Evolutionary conservation across 495 filamentous ascomycete species (phyloP), one percentile per base, ranked within the genome.

Genomic region (Aspergillus taichungensis): DNA sequence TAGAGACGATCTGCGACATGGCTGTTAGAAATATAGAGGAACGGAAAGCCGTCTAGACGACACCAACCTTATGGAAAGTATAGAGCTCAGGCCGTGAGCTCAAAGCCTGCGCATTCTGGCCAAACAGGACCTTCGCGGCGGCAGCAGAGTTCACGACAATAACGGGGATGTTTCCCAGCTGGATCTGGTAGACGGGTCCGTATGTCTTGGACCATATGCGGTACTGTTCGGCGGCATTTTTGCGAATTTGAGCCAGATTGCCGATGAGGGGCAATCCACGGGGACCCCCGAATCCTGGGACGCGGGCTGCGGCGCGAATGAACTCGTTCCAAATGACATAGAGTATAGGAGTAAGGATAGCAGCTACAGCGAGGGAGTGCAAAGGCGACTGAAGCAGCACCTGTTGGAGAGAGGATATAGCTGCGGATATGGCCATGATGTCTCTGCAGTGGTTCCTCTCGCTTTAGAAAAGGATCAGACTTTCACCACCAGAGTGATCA

Each of bases 131-230:
- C 52, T 76, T 80, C 6, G 77, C 79, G 4, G 75, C 55, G 1
- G 71, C 69, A 3, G 76, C 73, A 28, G 71, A 75, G 51, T 82
- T 81, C 5, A 82, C 76, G 8, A 85, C 72, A 0, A 85, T 64
- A 5, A 83, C 68, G 0, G 73, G 73, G 14, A 76, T 69, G 54
- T 80, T 83, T 3, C 81, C 81, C 1, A 85, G 55, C 52, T 76
- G 71, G 6, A 83, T 81, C 54, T 85, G 81, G 54, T 78, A 85
- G 4, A 83, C 78, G 12, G 67, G 59, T 5, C 79, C 79, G 54
- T 78, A 75, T 18, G 62, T 69, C 43, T 71, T 72, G 1, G 73
- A 68, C 79, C 78, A 83, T 34, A 72, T 53, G 6, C 73, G 69
- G 53, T 82, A 82, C 49, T 77, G 74, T 43, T 82, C 68, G 5